A percentile compares a stretch with the other conserved stretches of the same genome.
Conservation (phyloP, 1,139 yeast genomes). For the Diutina siamensis region DNA sequence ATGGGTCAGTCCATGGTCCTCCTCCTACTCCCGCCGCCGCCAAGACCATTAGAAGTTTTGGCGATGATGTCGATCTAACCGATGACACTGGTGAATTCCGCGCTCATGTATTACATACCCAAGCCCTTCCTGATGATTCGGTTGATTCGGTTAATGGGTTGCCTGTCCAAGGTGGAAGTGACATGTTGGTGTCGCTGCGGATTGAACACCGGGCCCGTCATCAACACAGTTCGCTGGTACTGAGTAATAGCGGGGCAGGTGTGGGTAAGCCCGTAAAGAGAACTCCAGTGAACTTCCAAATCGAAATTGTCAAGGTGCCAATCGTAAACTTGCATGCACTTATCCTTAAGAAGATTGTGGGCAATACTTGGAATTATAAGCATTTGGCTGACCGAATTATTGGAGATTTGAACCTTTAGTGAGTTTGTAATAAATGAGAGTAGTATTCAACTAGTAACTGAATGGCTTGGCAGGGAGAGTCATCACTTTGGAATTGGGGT, state of each 20-base stretch:
- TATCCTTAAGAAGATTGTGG: constrained; percentile 85
- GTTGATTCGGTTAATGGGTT: constrained; percentile 48
- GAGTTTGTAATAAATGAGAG: neutral
- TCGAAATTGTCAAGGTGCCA: constrained; percentile 88
- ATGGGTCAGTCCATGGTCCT: constrained; percentile 25
- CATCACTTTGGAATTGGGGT: no score
- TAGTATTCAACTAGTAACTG: neutral
- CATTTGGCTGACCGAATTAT: constrained; percentile 83
- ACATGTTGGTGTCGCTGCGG: constrained; percentile 52
- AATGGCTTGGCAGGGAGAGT: no score
- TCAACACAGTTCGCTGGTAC: constrained; percentile 14
- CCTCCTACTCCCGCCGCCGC: constrained; percentile 44
- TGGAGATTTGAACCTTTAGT: constrained; percentile 57
- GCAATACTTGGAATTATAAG: constrained; percentile 94
- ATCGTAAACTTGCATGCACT: constrained; percentile 86
- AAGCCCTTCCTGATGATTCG: constrained; percentile 37
- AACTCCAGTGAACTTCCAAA: constrained; percentile 73
- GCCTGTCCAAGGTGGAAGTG: constrained; percentile 44
- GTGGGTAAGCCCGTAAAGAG: constrained; percentile 8
- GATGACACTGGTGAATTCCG: constrained; percentile 20
- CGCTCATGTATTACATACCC: constrained; percentile 14
- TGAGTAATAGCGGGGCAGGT: constrained; percentile 11
- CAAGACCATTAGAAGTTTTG: constrained; percentile 19
- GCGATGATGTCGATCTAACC: constrained; percentile 28
- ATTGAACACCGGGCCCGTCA: constrained; percentile 39